Conservation (phyloP, 2,329 filamentous ascomycete genomes). For the Trichoderma sp. region DNA sequence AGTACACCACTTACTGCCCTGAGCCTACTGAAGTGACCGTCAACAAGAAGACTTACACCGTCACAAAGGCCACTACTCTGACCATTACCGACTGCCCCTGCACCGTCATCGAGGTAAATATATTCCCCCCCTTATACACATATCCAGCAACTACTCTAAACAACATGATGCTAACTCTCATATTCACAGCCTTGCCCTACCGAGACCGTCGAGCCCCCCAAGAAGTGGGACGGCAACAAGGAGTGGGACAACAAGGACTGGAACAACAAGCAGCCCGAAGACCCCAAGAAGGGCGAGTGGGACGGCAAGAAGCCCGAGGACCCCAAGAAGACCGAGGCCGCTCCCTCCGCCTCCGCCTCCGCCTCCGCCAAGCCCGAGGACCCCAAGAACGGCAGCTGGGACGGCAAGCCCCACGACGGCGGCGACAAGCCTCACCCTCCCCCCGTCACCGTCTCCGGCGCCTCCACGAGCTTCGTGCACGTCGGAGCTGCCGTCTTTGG, state of each 20-base stretch:
- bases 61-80: constrained; percentile 52
- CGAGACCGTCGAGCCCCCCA: not conserved
- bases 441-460: constrained; percentile 23
- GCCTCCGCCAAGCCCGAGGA: not conserved
- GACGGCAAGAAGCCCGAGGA: not conserved
- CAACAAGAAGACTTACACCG: constrained; percentile 50
- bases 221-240: not conserved
- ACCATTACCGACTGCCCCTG: constrained; percentile 56
- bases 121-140: constrained; percentile 20
- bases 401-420: not conserved
- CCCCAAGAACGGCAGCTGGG: not conserved
- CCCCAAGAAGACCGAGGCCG: not conserved
- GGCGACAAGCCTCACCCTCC: not conserved
- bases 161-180: no score
- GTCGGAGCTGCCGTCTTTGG: constrained; percentile 29
- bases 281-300: not conserved
- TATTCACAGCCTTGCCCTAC: not conserved
- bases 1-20: constrained; percentile 42
- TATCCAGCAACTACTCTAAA: no score
- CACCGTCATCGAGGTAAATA: constrained; percentile 38
- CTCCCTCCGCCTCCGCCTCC: no score
- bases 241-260: not conserved
- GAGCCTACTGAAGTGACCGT: constrained; percentile 51
- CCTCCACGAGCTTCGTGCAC: constrained; percentile 21
- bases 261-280: not conserved